phyloP scores from a whole-genome alignment of 805 yeast genomes.

The Pichia manshurica region DNA sequence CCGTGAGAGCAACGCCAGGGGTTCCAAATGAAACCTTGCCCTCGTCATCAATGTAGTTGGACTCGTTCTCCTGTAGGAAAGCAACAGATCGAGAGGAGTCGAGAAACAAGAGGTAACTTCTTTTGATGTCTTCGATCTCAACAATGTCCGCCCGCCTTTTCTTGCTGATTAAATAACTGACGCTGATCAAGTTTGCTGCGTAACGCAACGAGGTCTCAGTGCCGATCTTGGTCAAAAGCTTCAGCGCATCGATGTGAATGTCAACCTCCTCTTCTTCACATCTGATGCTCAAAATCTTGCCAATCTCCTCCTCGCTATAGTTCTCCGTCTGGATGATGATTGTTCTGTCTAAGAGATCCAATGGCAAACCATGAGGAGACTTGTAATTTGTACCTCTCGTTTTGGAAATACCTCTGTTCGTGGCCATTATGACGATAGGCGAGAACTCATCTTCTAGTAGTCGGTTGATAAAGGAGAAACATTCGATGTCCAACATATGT shows the following conservation, averaged over 20 bases:
- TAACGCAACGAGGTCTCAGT: constrained; percentile 78
- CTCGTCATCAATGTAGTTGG: constrained; percentile 68
- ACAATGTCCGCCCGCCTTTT: constrained; percentile 67
- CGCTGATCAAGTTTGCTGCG: constrained; percentile 84
- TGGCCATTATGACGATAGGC: constrained; percentile 92
- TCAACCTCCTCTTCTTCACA: constrained; percentile 71
- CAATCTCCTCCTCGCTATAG: constrained; percentile 78
- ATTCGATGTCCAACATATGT: constrained; percentile 96
- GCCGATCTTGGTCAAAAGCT: constrained; percentile 68
- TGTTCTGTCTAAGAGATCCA: constrained; percentile 87
- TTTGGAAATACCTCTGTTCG: constrained; percentile 89
- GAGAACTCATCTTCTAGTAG: constrained; percentile 90
- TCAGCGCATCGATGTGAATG: constrained; percentile 63
- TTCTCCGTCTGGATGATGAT: constrained; percentile 89
- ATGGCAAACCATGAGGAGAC: constrained; percentile 96
- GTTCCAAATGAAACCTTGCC: constrained; percentile 56
- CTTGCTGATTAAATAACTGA: constrained; percentile 78
- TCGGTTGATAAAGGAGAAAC: constrained; percentile 89
- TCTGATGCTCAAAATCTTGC: constrained; percentile 75
- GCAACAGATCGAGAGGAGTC: constrained; percentile 80
- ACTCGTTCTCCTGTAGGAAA: constrained; percentile 46
- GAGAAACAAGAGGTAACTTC: constrained; percentile 74
- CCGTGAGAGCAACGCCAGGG: constrained; percentile 14
- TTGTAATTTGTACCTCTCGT: constrained; percentile 86
- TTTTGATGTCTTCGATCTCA: constrained; percentile 67